Conservation (phyloP, 768 basidiomycete genomes). For the Mycena rebaudengoi region DNA sequence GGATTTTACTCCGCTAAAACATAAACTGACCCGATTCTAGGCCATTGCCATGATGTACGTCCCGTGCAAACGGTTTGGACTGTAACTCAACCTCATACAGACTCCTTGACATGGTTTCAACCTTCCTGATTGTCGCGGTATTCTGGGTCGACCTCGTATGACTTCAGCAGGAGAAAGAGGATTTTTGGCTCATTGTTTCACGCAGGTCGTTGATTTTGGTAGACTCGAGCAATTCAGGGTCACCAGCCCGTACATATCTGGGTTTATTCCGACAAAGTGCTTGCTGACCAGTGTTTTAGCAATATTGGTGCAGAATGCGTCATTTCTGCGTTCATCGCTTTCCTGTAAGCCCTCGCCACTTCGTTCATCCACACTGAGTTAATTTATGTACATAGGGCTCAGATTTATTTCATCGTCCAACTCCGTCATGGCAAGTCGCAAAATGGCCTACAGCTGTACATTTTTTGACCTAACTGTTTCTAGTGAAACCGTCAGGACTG, state of each 20-base stretch:
- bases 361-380: too few species aligned
- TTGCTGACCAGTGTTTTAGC: background rate
- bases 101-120: background rate
- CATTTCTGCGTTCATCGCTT: background rate
- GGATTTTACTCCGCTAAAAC: background rate
- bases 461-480: too few species aligned
- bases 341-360: too few species aligned
- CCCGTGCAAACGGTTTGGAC: background rate
- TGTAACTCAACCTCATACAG: background rate
- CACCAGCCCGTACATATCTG: background rate
- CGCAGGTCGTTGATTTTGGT: conserved; percentile 7
- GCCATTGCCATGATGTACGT: conserved; percentile 1
- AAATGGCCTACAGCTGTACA: too few species aligned
- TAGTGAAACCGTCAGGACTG: conserved; percentile 1
- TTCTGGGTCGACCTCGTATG: conserved; percentile 1
- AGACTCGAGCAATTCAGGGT: background rate
- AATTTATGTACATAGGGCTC: too few species aligned
- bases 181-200: too few species aligned
- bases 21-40: background rate
- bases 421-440: too few species aligned
- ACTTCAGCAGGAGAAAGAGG: too few species aligned
- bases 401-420: conserved; percentile 10
- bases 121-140: background rate
- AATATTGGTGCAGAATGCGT: conserved; percentile 1
- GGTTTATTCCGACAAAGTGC: too few species aligned